These are phyloP conservation scores for Macaranga tanarius DNA, from an alignment of 441 rosid species.

Conservation along the genomic window DNA sequence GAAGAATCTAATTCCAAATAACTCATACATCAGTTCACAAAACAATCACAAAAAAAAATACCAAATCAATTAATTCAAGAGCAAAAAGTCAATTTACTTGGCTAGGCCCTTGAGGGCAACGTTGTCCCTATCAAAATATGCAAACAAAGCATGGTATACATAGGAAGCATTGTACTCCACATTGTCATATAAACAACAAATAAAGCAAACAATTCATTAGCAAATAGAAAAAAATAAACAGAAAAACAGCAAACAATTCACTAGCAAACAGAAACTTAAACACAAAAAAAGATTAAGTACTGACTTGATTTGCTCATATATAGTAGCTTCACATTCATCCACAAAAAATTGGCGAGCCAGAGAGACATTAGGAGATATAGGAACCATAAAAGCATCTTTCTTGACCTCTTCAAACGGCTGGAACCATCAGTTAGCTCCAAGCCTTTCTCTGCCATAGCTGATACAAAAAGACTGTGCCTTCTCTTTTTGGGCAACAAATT, in stretches of 20 bases:
- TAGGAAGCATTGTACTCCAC: conserved; percentile 93
- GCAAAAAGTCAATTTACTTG: conserved; percentile 41
- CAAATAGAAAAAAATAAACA: not conserved
- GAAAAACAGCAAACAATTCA: not conserved
- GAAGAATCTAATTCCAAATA: conserved; percentile 56
- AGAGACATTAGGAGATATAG: conserved; percentile 36
- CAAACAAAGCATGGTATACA: conserved; percentile 90
- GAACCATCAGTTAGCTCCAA: conserved; percentile 36
- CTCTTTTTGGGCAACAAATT: conserved; percentile 11
- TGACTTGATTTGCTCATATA: conserved; percentile 68
- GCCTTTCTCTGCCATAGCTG: conserved; percentile 15
- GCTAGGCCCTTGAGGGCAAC: conserved; percentile 83
- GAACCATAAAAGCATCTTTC: conserved; percentile 38
- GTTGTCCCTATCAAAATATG: conserved; percentile 93
- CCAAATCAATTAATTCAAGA: not conserved
- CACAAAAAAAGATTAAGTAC: conserved; percentile 4
- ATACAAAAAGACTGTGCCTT: conserved; percentile 24
- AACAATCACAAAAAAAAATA: not conserved
- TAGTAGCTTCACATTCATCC: conserved; percentile 48
- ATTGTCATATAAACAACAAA: conserved; percentile 39
- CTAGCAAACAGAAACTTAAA: not conserved
- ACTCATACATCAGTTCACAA: not conserved
- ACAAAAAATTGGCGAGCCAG: conserved; percentile 48
- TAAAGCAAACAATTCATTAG: not conserved
- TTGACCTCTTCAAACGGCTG: conserved; percentile 60